phyloP scores from a whole-genome alignment of 495 filamentous ascomycete genomes.

The Penicillium coprophilum region DNA sequence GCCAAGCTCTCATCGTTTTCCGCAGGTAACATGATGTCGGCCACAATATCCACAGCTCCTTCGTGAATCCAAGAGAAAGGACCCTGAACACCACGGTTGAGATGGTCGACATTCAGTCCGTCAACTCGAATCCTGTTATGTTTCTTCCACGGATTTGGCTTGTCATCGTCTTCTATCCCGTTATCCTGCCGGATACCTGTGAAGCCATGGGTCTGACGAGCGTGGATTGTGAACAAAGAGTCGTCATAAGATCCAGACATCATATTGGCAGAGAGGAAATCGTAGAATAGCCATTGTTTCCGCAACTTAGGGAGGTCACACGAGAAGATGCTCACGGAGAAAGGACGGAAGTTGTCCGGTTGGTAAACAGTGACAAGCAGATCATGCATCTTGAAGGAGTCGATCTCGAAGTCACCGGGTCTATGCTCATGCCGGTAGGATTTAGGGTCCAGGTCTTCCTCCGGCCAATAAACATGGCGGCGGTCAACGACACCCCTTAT shows the following conservation, averaged over 20 bases:
- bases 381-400: constrained; percentile 94
- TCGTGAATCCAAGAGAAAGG: constrained; percentile 98
- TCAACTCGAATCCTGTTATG: constrained; percentile 88
- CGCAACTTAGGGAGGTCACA: constrained; percentile 90
- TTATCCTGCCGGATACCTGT: constrained; percentile 56
- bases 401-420: constrained; percentile 94
- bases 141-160: constrained; percentile 77
- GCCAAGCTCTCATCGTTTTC: constrained; percentile 84
- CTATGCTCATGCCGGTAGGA: constrained; percentile 83
- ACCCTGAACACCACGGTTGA: constrained; percentile 90
- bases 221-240: constrained; percentile 95
- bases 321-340: constrained; percentile 90
- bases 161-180: constrained; percentile 51
- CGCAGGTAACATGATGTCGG: constrained; percentile 88
- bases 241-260: constrained; percentile 96
- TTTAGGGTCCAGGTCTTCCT: constrained; percentile 76
- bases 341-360: constrained; percentile 84
- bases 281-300: constrained; percentile 97
- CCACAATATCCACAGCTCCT: constrained; percentile 93
- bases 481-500: constrained; percentile 96
- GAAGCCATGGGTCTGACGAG: constrained; percentile 77
- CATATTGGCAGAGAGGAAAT: constrained; percentile 90
- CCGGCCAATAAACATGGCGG: constrained; percentile 70
- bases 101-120: constrained; percentile 89
- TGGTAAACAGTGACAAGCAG: constrained; percentile 90